These are phyloP conservation scores for Aspergillus sclerotiicarbonarius DNA, from an alignment of 495 filamentous ascomycete genomes.

Conservation along the genomic window DNA sequence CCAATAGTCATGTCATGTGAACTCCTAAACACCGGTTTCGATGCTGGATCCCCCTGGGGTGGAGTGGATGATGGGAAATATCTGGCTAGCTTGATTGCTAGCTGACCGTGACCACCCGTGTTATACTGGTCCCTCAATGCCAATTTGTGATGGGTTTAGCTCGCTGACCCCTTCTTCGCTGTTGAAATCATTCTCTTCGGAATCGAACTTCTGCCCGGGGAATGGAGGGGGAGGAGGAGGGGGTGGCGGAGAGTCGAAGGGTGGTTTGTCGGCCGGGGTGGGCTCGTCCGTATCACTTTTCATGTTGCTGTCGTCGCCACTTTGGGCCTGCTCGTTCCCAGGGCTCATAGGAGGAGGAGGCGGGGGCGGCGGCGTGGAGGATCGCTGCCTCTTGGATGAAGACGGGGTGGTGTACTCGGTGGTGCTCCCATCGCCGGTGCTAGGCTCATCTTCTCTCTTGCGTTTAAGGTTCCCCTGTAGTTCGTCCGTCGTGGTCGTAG, in stretches of 20 bases:
- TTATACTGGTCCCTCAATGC: constrained; percentile 27
- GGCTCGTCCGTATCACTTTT: constrained; percentile 21
- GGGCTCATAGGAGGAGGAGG: constrained; percentile 27
- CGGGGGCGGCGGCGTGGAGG: constrained; percentile 35
- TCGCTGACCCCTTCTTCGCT: constrained; percentile 14
- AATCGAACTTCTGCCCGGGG: not conserved
- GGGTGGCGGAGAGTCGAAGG: constrained; percentile 18
- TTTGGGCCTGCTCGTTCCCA: constrained; percentile 11
- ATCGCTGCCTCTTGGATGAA: constrained; percentile 40
- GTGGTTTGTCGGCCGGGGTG: constrained; percentile 16
- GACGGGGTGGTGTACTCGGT: constrained; percentile 24
- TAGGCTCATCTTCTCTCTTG: constrained; percentile 53
- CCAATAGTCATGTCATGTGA: constrained; percentile 8
- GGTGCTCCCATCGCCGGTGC: constrained; percentile 26
- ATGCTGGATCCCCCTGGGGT: not conserved
- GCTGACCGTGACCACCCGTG: not conserved
- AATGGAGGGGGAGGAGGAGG: constrained; percentile 23
- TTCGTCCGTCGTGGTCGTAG: constrained; percentile 17
- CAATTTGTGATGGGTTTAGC: constrained; percentile 20
- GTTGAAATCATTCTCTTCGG: constrained; percentile 7
- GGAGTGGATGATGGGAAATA: not conserved
- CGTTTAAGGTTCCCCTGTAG: constrained; percentile 54
- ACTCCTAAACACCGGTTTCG: constrained; percentile 7
- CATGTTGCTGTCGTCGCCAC: constrained; percentile 26
- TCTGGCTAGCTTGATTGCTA: not conserved